A percentile compares a stretch with the other conserved stretches of the same genome.
Conservation (phyloP, 805 yeast species). For the Metschnikowia borealis region DNA sequence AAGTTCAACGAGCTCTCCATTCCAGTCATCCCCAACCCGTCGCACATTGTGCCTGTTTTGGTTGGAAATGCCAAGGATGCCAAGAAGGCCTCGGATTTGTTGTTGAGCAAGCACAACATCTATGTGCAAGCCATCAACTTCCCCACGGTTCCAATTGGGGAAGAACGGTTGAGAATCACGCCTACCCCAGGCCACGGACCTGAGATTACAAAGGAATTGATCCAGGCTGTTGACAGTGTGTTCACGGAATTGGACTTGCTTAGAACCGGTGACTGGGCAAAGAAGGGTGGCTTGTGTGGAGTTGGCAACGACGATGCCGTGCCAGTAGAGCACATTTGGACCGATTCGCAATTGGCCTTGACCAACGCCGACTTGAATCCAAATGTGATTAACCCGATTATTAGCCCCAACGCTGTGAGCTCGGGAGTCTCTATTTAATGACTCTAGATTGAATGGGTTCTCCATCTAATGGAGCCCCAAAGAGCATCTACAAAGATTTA, state of each 20-base stretch:
- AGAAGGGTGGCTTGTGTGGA: conserved; percentile 84
- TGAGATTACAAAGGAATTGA: conserved; percentile 69
- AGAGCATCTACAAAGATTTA: background rate
- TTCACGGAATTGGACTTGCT: conserved; percentile 71
- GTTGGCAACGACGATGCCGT: conserved; percentile 60
- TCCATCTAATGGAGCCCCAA: too few species aligned
- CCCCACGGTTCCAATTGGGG: conserved; percentile 96
- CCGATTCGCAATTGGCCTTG: conserved; percentile 68
- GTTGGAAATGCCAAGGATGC: conserved; percentile 94
- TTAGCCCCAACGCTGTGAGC: conserved; percentile 63
- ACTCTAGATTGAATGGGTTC: background rate
- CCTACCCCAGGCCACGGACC: conserved; percentile 96
- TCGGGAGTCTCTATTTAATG: conserved; percentile 48
- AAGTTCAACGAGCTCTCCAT: conserved; percentile 67
- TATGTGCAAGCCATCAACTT: conserved; percentile 98
- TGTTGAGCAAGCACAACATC: conserved; percentile 78
- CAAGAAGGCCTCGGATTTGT: conserved; percentile 82
- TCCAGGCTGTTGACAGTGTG: conserved; percentile 75
- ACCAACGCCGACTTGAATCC: conserved; percentile 60
- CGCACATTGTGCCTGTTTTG: conserved; percentile 93
- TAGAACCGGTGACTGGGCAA: conserved; percentile 74
- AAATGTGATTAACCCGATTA: conserved; percentile 61
- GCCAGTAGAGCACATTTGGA: conserved; percentile 73
- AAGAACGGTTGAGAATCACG: conserved; percentile 95
- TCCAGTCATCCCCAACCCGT: conserved; percentile 96